Evolutionary conservation across 2,329 filamentous ascomycete genomes (phyloP).

Genomic region (Colletotrichum brevisporum): DNA sequence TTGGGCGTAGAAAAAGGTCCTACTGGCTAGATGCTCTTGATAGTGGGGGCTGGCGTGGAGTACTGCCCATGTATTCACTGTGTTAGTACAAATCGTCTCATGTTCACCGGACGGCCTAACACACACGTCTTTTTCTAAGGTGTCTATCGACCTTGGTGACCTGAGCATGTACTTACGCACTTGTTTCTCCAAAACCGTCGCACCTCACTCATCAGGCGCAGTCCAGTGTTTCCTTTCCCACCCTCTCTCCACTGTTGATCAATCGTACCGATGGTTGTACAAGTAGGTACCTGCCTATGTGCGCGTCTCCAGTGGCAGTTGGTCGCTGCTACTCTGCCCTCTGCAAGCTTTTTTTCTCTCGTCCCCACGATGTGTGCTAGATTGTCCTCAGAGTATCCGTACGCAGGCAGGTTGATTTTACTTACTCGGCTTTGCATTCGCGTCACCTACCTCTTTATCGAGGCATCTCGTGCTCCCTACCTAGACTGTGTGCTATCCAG

Average conservation of each 20-base stretch:
- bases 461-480: not conserved
- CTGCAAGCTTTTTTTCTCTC: slow-evolving; percentile 22
- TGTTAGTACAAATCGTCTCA: not conserved
- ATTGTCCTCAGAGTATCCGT: slow-evolving; percentile 6
- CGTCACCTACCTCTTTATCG: not conserved
- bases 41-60: slow-evolving; percentile 22
- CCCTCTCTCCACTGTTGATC: slow-evolving; percentile 1
- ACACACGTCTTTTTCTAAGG: not conserved
- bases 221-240: slow-evolving; percentile 25
- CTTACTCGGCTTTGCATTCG: not conserved
- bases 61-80: not conserved
- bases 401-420: not conserved
- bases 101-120: not conserved
- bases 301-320: slow-evolving; percentile 1
- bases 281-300: not conserved
- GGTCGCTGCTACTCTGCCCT: slow-evolving; percentile 20
- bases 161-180: not conserved
- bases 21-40: slow-evolving; percentile 15
- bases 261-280: not conserved
- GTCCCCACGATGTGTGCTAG: slow-evolving; percentile 22
- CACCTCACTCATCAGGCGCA: not conserved
- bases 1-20: slow-evolving; percentile 28
- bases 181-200: slow-evolving; percentile 3
- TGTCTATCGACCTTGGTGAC: not conserved
- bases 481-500: too few relatives aligned